These are phyloP conservation scores for Harringtonia aguacate DNA, from an alignment of 2,329 filamentous ascomycete genomes.

Conservation along the genomic window DNA sequence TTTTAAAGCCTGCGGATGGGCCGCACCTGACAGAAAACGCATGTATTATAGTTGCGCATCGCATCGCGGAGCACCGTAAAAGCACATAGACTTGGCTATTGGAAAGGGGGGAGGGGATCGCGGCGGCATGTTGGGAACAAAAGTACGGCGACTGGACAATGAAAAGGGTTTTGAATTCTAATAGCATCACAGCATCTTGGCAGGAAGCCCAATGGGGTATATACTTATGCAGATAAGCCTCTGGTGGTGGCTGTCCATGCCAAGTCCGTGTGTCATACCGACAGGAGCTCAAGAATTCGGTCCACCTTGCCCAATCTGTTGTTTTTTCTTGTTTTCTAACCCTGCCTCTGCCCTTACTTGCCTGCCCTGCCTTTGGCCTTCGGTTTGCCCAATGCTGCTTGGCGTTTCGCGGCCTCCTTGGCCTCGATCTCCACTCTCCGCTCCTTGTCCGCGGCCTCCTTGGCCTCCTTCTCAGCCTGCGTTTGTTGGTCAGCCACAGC, in stretches of 20 bases:
- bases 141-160: too few species aligned
- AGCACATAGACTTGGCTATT: too few species aligned
- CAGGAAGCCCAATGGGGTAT: too few species aligned
- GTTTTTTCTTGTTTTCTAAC: slow-evolving; percentile 4
- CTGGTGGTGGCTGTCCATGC: too few species aligned
- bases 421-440: slow-evolving; percentile 41
- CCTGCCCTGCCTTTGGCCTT: slow-evolving; percentile 33
- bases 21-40: not conserved
- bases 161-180: too few species aligned
- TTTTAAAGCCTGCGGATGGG: slow-evolving; percentile 14
- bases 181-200: too few species aligned
- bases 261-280: too few species aligned
- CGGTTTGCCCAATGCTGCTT: slow-evolving; percentile 38
- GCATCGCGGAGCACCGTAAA: too few species aligned
- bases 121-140: too few species aligned
- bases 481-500: slow-evolving; percentile 11
- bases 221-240: too few species aligned
- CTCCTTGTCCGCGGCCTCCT: slow-evolving; percentile 37
- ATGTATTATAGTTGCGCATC: not conserved
- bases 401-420: slow-evolving; percentile 44
- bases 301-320: not conserved
- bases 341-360: slow-evolving; percentile 16
- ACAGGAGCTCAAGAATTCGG: too few species aligned
- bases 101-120: too few species aligned
- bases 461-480: slow-evolving; percentile 49